These are phyloP conservation scores for Sporobolomyces roseus DNA, from an alignment of 768 basidiomycete species.

Conservation along the genomic window DNA sequence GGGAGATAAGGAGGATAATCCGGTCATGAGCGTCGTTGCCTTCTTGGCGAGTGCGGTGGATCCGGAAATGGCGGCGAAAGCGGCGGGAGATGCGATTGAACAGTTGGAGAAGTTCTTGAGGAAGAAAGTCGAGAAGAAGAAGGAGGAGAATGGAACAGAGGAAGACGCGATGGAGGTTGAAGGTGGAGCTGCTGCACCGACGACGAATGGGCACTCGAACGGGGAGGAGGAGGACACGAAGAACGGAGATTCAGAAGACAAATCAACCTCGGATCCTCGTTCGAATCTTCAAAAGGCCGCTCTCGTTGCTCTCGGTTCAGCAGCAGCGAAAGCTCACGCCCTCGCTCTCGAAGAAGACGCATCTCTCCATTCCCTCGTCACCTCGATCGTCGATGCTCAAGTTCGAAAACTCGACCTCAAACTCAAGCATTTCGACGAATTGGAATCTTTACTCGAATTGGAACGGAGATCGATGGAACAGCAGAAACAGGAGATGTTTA, in stretches of 20 bases:
- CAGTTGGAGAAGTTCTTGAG: conserved; percentile 51
- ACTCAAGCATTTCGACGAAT: conserved; percentile 87
- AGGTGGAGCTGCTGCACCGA: too few species aligned
- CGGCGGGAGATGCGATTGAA: conserved; percentile 77
- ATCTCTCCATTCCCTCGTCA: conserved; percentile 72
- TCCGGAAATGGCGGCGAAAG: conserved; percentile 85
- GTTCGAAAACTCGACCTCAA: conserved; percentile 81
- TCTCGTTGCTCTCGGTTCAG: conserved; percentile 78
- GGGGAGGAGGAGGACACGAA: not conserved
- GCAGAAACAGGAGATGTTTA: conserved; percentile 70
- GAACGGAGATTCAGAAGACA: conserved; percentile 10
- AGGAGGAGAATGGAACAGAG: conserved; percentile 46
- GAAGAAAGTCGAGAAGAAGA: conserved; percentile 25
- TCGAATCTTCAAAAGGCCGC: conserved; percentile 79
- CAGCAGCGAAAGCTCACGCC: conserved; percentile 73
- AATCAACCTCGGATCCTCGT: conserved; percentile 55
- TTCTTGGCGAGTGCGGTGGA: conserved; percentile 83
- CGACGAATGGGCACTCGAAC: too few species aligned
- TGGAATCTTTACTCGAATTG: conserved; percentile 86
- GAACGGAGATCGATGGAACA: conserved; percentile 82
- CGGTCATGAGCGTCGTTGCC: conserved; percentile 96
- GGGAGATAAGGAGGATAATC: conserved; percentile 82
- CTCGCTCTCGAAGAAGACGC: conserved; percentile 78
- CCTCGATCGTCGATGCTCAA: conserved; percentile 71
- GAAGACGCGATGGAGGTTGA: conserved; percentile 46